phyloP scores from a whole-genome alignment of 805 yeast genomes.

The Myxozyma geophila region DNA sequence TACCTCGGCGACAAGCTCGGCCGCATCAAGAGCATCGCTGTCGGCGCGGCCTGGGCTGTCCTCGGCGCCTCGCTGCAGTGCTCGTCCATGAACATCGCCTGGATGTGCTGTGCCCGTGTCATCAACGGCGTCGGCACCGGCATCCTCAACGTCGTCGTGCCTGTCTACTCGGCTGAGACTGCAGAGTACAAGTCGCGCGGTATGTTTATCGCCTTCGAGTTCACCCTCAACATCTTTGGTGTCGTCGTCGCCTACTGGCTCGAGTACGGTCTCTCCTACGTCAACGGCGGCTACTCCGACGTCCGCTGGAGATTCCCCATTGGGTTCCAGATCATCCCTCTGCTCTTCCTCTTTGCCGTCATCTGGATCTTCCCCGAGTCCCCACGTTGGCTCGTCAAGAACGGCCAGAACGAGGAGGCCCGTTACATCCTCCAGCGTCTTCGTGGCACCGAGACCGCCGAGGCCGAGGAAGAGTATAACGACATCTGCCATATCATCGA shows the following conservation, averaged over 20 bases:
- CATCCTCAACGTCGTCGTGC: conserved; percentile 53
- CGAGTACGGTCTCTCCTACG: conserved; percentile 59
- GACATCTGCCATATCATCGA: conserved; percentile 35
- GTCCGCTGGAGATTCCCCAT: conserved; percentile 74
- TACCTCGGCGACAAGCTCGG: conserved; percentile 60
- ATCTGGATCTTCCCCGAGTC: conserved; percentile 72
- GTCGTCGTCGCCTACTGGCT: conserved; percentile 73
- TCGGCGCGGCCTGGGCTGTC: conserved; percentile 60
- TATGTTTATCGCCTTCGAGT: conserved; percentile 61
- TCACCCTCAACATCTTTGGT: conserved; percentile 63
- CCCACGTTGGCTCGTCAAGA: conserved; percentile 76
- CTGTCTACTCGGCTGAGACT: conserved; percentile 75
- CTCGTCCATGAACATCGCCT: conserved; percentile 53
- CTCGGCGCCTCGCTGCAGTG: conserved; percentile 63
- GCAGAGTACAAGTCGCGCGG: conserved; percentile 54
- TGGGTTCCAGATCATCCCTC: conserved; percentile 66
- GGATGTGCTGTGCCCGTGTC: conserved; percentile 69
- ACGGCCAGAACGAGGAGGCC: conserved; percentile 70
- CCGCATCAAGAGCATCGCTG: conserved; percentile 60
- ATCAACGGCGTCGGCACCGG: conserved; percentile 46
- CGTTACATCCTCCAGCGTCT: conserved; percentile 25
- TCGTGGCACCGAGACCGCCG: conserved; percentile 28
- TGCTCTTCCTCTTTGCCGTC: conserved; percentile 61
- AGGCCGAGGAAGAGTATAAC: conserved; percentile 27
- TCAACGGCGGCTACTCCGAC: conserved; percentile 38